phyloP scores from a whole-genome alignment of 192 early-diverging fungal species.

The Chytriomyces sp. region DNA sequence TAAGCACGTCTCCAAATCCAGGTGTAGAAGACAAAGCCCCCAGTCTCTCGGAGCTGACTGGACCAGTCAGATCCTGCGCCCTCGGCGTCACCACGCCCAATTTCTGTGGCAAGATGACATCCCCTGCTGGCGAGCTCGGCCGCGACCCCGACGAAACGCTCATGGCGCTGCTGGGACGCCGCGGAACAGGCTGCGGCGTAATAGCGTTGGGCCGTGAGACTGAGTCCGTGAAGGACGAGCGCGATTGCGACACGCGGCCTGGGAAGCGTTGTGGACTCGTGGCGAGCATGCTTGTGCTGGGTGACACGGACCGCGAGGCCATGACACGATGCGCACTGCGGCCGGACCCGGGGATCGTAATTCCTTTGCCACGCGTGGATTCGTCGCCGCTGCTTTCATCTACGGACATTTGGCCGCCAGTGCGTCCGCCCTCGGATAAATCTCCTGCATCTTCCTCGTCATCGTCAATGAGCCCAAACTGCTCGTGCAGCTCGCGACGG shows the following conservation, averaged over 20 bases:
- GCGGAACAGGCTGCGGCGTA: background rate
- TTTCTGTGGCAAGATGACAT: slow-evolving; percentile 8
- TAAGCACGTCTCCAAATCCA: slow-evolving; percentile 45
- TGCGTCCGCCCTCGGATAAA: too few relatives aligned
- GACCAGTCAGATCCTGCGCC: background rate
- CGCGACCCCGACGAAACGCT: background rate
- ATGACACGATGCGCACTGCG: background rate
- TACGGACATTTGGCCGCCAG: slow-evolving; percentile 27
- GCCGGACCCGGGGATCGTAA: slow-evolving; percentile 1
- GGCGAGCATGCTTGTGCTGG: slow-evolving; percentile 24
- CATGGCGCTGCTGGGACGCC: background rate
- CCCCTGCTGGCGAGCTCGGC: background rate
- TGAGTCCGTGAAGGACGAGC: slow-evolving; percentile 1
- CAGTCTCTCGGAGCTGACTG: background rate
- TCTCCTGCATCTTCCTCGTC: slow-evolving; percentile 13
- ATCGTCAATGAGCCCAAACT: background rate
- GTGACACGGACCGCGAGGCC: background rate
- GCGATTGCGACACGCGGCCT: background rate
- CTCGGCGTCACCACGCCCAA: background rate
- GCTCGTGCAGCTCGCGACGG: slow-evolving; percentile 2
- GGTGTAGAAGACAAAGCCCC: background rate
- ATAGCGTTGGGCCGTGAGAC: slow-evolving; percentile 6
- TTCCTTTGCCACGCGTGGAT: background rate
- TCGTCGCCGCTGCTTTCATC: slow-evolving; percentile 28
- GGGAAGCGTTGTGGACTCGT: slow-evolving; percentile 49